These are phyloP conservation scores for Nemania abortiva DNA, from an alignment of 2,329 filamentous ascomycete species.

Conservation along the genomic window DNA sequence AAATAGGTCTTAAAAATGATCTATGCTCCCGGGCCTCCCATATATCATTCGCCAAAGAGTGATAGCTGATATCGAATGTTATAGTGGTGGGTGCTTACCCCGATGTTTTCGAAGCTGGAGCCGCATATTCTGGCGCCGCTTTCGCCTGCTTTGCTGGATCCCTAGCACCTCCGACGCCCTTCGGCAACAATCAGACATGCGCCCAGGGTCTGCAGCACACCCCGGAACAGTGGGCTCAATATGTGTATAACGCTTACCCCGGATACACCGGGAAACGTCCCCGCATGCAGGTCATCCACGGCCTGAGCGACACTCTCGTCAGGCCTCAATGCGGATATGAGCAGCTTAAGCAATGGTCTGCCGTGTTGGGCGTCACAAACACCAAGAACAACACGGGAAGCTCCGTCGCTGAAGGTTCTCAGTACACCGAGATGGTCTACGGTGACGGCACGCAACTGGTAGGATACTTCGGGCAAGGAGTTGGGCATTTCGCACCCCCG, in stretches of 20 bases:
- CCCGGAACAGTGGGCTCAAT: slow-evolving; percentile 48
- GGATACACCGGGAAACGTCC: slow-evolving; percentile 53
- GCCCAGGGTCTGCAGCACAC: slow-evolving; percentile 40
- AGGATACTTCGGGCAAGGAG: slow-evolving; percentile 34
- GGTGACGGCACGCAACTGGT: slow-evolving; percentile 35
- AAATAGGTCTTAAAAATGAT: neutral
- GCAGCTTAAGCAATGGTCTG: slow-evolving; percentile 46
- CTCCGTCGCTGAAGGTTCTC: slow-evolving; percentile 28
- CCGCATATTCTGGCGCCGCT: slow-evolving; percentile 30
- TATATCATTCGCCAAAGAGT: neutral
- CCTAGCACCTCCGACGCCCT: slow-evolving; percentile 35
- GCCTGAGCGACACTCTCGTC: slow-evolving; percentile 51
- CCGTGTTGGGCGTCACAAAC: slow-evolving; percentile 27
- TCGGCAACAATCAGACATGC: slow-evolving; percentile 40
- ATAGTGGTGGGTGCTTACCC: slow-evolving; percentile 40
- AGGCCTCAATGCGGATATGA: slow-evolving; percentile 45
- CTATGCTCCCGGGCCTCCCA: neutral
- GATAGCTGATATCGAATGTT: slow-evolving; percentile 9
- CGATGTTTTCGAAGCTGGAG: slow-evolving; percentile 41
- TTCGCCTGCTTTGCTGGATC: slow-evolving; percentile 41
- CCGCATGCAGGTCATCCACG: slow-evolving; percentile 54
- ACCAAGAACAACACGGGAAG: slow-evolving; percentile 33
- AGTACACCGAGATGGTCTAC: slow-evolving; percentile 37
- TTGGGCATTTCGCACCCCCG: slow-evolving; percentile 35
- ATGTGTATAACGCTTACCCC: slow-evolving; percentile 53